Conservation (phyloP, 2,329 filamentous ascomycete genomes). For the Scleromitrula shiraiana region DNA sequence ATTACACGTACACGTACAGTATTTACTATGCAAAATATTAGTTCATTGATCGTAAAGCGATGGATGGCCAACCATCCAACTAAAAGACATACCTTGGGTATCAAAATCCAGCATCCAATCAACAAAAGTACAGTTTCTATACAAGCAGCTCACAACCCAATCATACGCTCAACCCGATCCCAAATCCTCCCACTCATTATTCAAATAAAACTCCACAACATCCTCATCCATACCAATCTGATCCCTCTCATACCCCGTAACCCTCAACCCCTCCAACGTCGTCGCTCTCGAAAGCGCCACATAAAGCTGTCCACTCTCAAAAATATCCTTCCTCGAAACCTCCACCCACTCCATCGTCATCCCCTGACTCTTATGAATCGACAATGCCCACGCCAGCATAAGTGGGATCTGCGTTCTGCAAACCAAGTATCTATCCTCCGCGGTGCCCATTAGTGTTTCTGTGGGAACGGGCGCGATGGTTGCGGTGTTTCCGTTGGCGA, state of each 20-base stretch:
- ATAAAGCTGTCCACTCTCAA: conserved; percentile 25
- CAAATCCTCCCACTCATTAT: conserved; percentile 21
- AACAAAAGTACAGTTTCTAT: too few relatives aligned
- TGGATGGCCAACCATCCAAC: too few relatives aligned
- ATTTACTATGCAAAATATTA: too few relatives aligned
- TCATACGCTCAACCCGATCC: neutral
- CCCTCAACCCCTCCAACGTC: conserved; percentile 19
- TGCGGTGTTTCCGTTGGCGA: conserved; percentile 12
- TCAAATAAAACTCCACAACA: conserved; percentile 23
- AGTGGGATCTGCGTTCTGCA: conserved; percentile 52
- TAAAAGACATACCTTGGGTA: too few relatives aligned
- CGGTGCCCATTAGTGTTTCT: conserved; percentile 9
- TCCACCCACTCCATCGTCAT: conserved; percentile 50
- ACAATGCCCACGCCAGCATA: conserved; percentile 89
- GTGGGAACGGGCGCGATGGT: conserved; percentile 12
- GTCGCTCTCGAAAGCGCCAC: conserved; percentile 24
- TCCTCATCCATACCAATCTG: conserved; percentile 17
- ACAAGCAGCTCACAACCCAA: neutral
- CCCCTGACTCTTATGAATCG: conserved; percentile 94
- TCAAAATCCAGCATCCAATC: too few relatives aligned
- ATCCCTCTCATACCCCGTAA: conserved; percentile 17
- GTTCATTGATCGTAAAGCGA: too few relatives aligned
- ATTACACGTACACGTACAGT: too few relatives aligned
- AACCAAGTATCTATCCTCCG: conserved; percentile 14
- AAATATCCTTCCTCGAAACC: conserved; percentile 21